Conservation (phyloP, 2,329 filamentous ascomycete species). For the Ceratocystis cubensis region DNA sequence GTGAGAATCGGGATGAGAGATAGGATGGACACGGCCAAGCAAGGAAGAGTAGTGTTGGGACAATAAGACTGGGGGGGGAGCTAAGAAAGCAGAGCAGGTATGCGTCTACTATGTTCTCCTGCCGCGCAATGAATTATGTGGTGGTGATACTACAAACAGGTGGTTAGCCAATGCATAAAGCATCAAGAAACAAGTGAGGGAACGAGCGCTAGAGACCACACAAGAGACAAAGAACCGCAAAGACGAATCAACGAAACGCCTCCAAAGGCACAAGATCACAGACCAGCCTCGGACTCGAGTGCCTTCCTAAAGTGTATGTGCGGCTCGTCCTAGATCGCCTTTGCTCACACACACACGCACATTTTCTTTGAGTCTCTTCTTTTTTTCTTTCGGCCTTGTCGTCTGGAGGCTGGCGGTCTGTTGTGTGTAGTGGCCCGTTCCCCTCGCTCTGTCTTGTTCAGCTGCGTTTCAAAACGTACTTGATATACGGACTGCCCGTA, state of each 20-base stretch:
- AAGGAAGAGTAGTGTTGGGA: background rate
- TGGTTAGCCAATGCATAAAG: background rate
- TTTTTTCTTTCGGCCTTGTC: background rate
- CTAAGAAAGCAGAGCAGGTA: too few species aligned
- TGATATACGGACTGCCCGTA: constrained; percentile 14
- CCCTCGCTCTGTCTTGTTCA: background rate
- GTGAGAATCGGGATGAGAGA: constrained; percentile 10
- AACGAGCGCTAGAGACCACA: background rate
- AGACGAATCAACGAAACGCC: background rate
- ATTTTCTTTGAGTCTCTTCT: background rate
- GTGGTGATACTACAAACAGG: background rate
- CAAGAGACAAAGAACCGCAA: background rate
- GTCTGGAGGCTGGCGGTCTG: background rate
- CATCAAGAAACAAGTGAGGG: background rate
- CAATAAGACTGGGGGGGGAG: background rate
- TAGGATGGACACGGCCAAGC: background rate
- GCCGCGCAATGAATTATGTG: too few species aligned
- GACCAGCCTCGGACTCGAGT: background rate
- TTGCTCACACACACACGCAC: background rate
- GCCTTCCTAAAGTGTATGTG: constrained; percentile 2
- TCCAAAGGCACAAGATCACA: background rate
- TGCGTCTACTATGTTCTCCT: background rate
- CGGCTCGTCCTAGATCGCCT: constrained; percentile 5
- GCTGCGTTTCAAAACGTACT: constrained; percentile 6
- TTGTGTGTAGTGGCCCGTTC: background rate